Base-by-base conservation (phyloP, 352 stramenopile genomes). In the Globisporangium ultimum region DNA sequence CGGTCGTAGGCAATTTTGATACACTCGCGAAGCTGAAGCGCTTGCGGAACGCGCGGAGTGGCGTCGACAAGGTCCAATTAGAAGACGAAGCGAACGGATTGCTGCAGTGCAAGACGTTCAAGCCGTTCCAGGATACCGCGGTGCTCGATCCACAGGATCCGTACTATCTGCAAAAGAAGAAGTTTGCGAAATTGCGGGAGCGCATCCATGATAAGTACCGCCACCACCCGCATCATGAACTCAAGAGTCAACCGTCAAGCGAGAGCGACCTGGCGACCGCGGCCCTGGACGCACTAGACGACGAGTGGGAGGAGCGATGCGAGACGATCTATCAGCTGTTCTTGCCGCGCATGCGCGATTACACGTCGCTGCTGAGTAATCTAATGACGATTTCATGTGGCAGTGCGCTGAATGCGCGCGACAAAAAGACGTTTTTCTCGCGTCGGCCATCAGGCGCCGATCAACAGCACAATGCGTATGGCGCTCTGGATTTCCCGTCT, bases 351-450 rank as follows among this genome's bases (percentile, higher is more conserved):
- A 91, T 88, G 69, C 72, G 76, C 15, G 84, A 91, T 48, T 85
- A 85, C 54, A 87, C 73, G 24, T 70, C 72, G 4, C 84, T 91
- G 28, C 61, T 93, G 22, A 71, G 76, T 28, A 88, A 88, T 54
- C 54, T 93, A 11, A 70, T 90, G 52, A 84, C 72, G 2, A 59
- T 91, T 15, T 87, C 76, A 12, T 88, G 80, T 42, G 81, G 81
- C 1, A 88, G 71, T 17, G 81, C 79, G 11, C 46, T 89, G 43
- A 88, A 87, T 48, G 81, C 77, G 9, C 77, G 81, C 17, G 84
- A 93, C 58, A 93, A 93, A 57, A 89, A 88, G 53, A 89, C 78
- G 10, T 91, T 91, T 40, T 90, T 83, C 57, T 88, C 78, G 17
- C 74, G 83, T 50, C 74, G 75, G 14, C 73, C 74, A 10, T 91